Evolutionary conservation across 306 rosid genomes (phyloP).

Genomic region (Castanea crenata): DNA sequence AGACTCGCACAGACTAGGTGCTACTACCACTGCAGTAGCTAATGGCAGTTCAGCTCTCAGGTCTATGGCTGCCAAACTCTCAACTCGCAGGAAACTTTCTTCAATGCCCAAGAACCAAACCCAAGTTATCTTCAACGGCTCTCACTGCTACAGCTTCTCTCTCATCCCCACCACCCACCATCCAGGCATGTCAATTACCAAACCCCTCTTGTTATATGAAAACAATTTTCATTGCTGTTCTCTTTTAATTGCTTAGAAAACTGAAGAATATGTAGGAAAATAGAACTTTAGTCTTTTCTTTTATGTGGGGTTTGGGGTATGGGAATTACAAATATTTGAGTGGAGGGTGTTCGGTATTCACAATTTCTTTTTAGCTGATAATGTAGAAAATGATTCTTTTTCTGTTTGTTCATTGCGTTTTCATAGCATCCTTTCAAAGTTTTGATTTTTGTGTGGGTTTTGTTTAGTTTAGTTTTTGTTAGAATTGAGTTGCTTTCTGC

Average conservation of each 20-base stretch:
- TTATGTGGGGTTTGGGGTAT: not conserved
- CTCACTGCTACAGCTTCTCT: constrained; percentile 44
- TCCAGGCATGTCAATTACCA: constrained; percentile 42
- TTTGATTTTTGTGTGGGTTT: not conserved
- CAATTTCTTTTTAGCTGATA: not conserved
- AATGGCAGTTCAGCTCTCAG: constrained; percentile 54
- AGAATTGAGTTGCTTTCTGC: not conserved
- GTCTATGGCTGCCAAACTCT: constrained; percentile 45
- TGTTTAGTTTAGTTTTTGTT: not conserved
- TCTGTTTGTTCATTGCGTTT: not conserved
- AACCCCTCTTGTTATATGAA: not conserved
- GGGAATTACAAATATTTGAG: not conserved
- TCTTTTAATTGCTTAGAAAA: not conserved
- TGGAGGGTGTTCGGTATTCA: not conserved
- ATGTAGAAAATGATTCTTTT: not conserved
- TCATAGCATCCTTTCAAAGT: not conserved
- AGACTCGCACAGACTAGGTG: not conserved
- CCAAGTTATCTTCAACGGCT: constrained; percentile 35
- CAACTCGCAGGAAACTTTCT: constrained; percentile 7
- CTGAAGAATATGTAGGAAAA: not conserved
- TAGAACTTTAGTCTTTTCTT: not conserved
- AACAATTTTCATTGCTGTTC: not conserved
- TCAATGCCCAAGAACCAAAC: constrained; percentile 12
- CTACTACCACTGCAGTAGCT: not conserved
- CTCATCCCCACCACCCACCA: constrained; percentile 53